Conservation (phyloP, 75 land plant genomes). For the Gnetum montanum region DNA sequence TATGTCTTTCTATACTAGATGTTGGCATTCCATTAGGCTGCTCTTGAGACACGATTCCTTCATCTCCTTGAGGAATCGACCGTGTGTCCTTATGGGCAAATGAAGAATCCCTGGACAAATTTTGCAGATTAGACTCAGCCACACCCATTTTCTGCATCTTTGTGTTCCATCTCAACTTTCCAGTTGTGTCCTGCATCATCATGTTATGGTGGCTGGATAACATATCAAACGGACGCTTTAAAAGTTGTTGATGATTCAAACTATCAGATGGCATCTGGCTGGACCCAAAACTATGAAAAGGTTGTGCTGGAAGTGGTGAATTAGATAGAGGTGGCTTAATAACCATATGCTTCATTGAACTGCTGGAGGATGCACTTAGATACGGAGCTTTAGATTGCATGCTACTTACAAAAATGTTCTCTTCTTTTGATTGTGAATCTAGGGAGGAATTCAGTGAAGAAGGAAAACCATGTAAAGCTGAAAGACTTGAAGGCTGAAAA, state of each 20-base stretch:
- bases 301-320: conserved; percentile 1
- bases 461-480: background rate
- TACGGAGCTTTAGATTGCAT: conserved; percentile 14
- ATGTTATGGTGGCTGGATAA: conserved; percentile 21
- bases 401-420: background rate
- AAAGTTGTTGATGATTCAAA: conserved; percentile 10
- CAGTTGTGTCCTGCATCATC: conserved; percentile 80
- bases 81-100: conserved; percentile 5
- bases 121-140: conserved; percentile 60
- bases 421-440: background rate
- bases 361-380: conserved; percentile 8
- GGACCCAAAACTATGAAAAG: conserved; percentile 13
- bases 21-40: background rate
- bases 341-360: conserved; percentile 18
- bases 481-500: background rate
- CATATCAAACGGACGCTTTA: conserved; percentile 13
- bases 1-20: background rate
- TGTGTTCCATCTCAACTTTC: conserved; percentile 60
- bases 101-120: conserved; percentile 18
- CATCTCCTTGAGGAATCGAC: conserved; percentile 3
- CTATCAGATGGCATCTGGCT: conserved; percentile 9
- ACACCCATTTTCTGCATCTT: conserved; percentile 74
- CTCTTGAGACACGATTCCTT: background rate
- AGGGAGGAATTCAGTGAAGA: background rate
- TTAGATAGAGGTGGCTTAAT: conserved; percentile 9